Evolutionary conservation across 2,329 filamentous ascomycete genomes (phyloP).

Genomic region (Graphilbum sp.): DNA sequence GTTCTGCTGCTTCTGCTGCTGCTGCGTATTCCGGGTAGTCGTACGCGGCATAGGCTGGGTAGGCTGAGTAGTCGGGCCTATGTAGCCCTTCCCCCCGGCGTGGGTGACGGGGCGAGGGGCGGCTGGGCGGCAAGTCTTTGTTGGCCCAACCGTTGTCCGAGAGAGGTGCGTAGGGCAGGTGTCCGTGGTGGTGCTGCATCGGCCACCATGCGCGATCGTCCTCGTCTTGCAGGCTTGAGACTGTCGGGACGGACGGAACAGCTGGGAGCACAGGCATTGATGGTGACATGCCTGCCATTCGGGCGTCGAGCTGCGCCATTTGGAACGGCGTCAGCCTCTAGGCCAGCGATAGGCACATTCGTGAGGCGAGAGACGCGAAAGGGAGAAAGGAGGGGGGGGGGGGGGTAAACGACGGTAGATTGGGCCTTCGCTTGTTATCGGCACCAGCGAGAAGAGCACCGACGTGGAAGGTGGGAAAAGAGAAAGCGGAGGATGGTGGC

Average conservation of each 20-base stretch:
- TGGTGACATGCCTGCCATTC: constrained; percentile 8
- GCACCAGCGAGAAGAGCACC: neutral
- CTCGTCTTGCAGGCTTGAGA: neutral
- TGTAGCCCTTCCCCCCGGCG: constrained; percentile 14
- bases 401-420: neutral
- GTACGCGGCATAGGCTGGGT: constrained; percentile 4
- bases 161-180: constrained; percentile 8
- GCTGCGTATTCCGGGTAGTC: no score
- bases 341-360: constrained; percentile 9
- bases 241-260: neutral
- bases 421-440: neutral
- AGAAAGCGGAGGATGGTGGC: neutral
- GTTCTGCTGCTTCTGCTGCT: no score
- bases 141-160: constrained; percentile 15
- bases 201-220: constrained; percentile 5
- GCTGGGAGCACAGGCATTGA: neutral
- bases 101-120: constrained; percentile 15
- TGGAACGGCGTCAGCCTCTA: constrained; percentile 14
- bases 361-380: neutral
- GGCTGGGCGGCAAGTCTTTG: constrained; percentile 11
- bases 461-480: neutral
- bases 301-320: constrained; percentile 17
- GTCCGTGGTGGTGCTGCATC: constrained; percentile 10
- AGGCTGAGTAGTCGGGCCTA: constrained; percentile 10
- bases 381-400: neutral